Base-by-base conservation (phyloP, 192 early-diverging fungal species). In the Backusella morwellensis region DNA sequence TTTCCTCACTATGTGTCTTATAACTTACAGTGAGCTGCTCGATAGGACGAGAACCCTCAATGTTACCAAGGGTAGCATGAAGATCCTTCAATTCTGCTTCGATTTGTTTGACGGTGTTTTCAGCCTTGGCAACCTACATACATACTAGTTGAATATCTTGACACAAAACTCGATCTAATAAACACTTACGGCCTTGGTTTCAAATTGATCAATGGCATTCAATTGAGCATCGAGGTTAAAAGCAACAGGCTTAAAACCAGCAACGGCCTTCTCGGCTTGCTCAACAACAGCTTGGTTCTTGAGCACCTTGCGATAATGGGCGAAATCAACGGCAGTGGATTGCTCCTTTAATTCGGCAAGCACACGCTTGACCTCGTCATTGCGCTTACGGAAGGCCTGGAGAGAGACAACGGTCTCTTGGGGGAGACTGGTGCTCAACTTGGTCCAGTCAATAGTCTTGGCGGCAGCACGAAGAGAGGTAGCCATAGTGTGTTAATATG, bases 201-300 rank as follows among this genome's bases (percentile, higher is more conserved):
- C 93, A 68, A 93, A 91, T 40, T 86, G 87, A 26, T 92, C 87
- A 77, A 95, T 93, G 52, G 90, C 88, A 85, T 93, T 87, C 44
- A 97, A 78, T 89, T 99, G 98, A 67, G 91, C 91, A 52, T 86
- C 86, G 72, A 99, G 84, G 82, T 97, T 95, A 77, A 94, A 94
- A 73, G 91, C 87, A 47, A 89, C 87, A 34, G 95, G 92, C 83
- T 93, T 93, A 87, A 96, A 96, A 5, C 85, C 78, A 74, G 86
- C 86, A 76, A 95, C 86, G 40, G 94, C 88, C 88, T 94, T 95
- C 88, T 98, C 94, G 44, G 97, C 92, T 80, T 95, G 92, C 70
- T 95, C 91, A 75, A 98, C 92, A 66, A 99, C 88, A 66, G 88
- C 91, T 75, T 90, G 90, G 92, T 99, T 99, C 90, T 95, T 94